Evolutionary conservation across 495 filamentous ascomycete species (phyloP).

Genomic region (Lasiosphaeria miniovina): DNA sequence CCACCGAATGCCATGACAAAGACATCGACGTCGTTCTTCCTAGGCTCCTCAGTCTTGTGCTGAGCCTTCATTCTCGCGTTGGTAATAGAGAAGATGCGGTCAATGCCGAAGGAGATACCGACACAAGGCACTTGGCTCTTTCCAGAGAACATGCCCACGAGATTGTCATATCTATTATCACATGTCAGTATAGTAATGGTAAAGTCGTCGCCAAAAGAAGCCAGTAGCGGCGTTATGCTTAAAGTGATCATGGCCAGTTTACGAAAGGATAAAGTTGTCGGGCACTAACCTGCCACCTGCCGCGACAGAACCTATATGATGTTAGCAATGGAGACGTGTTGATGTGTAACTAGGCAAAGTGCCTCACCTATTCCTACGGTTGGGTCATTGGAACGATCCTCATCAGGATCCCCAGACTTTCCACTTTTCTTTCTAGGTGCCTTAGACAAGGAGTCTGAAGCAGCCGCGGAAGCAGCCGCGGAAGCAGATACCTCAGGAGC

Average conservation of each 20-base stretch:
- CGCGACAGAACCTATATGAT: conserved; percentile 69
- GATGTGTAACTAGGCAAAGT: conserved; percentile 56
- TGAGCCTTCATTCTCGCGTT: conserved; percentile 51
- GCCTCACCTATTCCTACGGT: conserved; percentile 32
- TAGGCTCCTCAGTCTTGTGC: conserved; percentile 42
- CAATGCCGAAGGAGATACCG: conserved; percentile 90
- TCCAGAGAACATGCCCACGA: conserved; percentile 84
- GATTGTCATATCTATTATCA: conserved; percentile 64
- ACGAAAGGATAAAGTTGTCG: too few relatives aligned
- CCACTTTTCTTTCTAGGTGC: conserved; percentile 47
- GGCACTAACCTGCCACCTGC: conserved; percentile 65
- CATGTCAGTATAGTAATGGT: too few relatives aligned
- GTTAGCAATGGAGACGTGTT: conserved; percentile 45
- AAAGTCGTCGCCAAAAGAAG: too few relatives aligned
- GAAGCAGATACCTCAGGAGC: neutral
- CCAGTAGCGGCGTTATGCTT: too few relatives aligned
- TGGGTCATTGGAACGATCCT: conserved; percentile 76
- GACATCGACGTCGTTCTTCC: conserved; percentile 70
- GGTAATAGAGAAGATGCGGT: conserved; percentile 89
- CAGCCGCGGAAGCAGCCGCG: neutral
- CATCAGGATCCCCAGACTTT: conserved; percentile 59
- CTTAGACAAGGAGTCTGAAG: conserved; percentile 7
- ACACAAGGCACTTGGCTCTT: conserved; percentile 86
- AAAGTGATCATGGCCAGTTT: too few relatives aligned
- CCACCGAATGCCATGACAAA: conserved; percentile 93